Evolutionary conservation across 345 rosid genomes (phyloP).

Genomic region (Sonneratia caseolaris): DNA sequence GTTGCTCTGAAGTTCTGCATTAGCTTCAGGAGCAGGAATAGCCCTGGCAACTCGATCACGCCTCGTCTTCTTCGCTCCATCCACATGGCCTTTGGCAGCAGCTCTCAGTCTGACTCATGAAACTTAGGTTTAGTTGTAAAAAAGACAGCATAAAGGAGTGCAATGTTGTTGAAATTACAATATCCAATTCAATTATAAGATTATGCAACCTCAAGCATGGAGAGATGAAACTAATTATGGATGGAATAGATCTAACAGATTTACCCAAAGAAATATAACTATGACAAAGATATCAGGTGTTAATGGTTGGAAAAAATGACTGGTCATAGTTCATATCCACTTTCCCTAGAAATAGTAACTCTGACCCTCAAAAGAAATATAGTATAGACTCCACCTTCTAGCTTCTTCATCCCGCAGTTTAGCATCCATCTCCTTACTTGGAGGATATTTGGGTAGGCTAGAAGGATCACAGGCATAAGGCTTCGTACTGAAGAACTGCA

Average conservation of each 20-base stretch:
- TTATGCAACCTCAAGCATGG: background rate
- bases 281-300: background rate
- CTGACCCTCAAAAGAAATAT: background rate
- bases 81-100: constrained; percentile 45
- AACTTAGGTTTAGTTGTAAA: background rate
- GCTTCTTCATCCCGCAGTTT: constrained; percentile 74
- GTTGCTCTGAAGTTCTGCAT: constrained; percentile 67
- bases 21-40: constrained; percentile 63
- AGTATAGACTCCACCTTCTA: constrained; percentile 41
- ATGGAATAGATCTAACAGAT: background rate
- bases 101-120: constrained; percentile 44
- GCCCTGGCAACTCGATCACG: constrained; percentile 45
- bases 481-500: constrained; percentile 62
- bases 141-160: background rate
- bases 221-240: background rate
- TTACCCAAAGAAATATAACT: background rate
- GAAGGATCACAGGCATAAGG: constrained; percentile 80
- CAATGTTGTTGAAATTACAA: background rate
- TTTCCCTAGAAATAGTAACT: background rate
- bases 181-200: background rate
- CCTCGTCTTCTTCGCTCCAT: constrained; percentile 44
- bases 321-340: background rate
- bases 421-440: constrained; percentile 82
- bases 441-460: constrained; percentile 71
- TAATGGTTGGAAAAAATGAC: background rate